These are phyloP conservation scores for Madurella mycetomatis DNA, from an alignment of 2,329 filamentous ascomycete genomes.

Conservation along the genomic window DNA sequence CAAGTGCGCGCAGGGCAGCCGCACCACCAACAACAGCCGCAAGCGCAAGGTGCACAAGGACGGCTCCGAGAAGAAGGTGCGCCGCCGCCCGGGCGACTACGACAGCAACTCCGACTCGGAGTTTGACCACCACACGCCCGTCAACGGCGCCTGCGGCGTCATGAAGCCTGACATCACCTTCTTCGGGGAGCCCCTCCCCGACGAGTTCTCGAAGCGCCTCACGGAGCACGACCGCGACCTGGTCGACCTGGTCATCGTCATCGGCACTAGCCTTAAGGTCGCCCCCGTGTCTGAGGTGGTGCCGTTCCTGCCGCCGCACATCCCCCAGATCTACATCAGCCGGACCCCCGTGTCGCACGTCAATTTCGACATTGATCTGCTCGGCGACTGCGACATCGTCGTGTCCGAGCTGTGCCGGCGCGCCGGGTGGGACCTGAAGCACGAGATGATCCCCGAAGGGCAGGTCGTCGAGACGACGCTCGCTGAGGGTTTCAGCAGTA, in stretches of 20 bases:
- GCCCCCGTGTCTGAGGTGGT: conserved; percentile 92
- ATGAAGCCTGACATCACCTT: conserved; percentile 99
- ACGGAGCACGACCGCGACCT: conserved; percentile 74
- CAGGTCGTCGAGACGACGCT: conserved; percentile 56
- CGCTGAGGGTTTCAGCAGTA: conserved; percentile 43
- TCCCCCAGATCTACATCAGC: conserved; percentile 89
- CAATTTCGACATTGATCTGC: conserved; percentile 91
- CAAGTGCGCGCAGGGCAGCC: conserved; percentile 59
- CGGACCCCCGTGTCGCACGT: conserved; percentile 80
- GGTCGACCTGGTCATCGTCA: conserved; percentile 88
- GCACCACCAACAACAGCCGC: conserved; percentile 35
- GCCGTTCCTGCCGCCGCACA: conserved; percentile 68
- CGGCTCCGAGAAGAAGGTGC: conserved; percentile 32
- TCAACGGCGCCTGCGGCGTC: conserved; percentile 62
- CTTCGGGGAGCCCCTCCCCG: conserved; percentile 86
- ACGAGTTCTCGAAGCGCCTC: conserved; percentile 75
- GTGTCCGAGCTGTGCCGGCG: conserved; percentile 80
- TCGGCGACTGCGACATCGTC: conserved; percentile 92
- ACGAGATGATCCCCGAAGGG: conserved; percentile 74
- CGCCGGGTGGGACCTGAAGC: conserved; percentile 72
- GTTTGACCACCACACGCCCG: conserved; percentile 43
- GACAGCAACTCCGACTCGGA: conserved; percentile 44
- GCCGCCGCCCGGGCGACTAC: conserved; percentile 38
- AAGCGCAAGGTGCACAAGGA: conserved; percentile 52
- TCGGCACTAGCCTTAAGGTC: conserved; percentile 93